Evolutionary conservation across 2,329 filamentous ascomycete species (phyloP), one percentile per base, ranked within the genome.

Genomic region (Exophiala lecanii-corni): DNA sequence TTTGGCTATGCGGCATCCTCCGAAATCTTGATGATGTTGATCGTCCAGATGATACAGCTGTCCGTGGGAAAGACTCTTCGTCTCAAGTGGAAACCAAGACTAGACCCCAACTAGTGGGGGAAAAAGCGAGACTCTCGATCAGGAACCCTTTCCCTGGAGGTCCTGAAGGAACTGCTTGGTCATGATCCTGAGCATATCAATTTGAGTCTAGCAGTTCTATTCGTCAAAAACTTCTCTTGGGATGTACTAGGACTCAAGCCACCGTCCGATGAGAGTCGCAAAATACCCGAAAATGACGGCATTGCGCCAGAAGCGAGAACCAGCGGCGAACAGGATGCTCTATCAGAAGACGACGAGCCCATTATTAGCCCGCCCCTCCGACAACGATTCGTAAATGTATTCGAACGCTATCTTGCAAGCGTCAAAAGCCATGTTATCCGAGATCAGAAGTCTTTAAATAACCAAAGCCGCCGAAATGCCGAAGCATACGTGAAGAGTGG

Each of bases 401-500:
- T 98, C 19, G 83, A 76, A 45, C 82, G 86, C 21, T 98, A 98
- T 58, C 86, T 97, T 54, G 87, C 96, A 42, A 89, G 95, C 60
- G 86, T 97, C 54, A 95, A 94, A 59, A 73, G 76, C 12, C 92
- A 97, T 59, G 75, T 98, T 20, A 64, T 89, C 20, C 83, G 86
- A n/a, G 89, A 97, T 57, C 92, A 98, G 62, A 92, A 94, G 63
- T 83, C 85, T 30, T 82, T 98, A 30, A 78, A 82, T 40, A 81
- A 78, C 18, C 92, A 98, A 67, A 88, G 86, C 41, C 86, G 89
- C 51, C 89, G 91, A 55, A 98, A 98, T 66, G 91, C 92, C 1
- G 92, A 98, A 65, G 92, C 91, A 4, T 98, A 98, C 58, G 91
- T 98, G 57, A 96, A 96, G 60, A 97, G 92, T 26, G 92, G 92